Evolutionary conservation across 768 basidiomycete genomes (phyloP), one percentile per base, ranked within the genome.

Genomic region (Sutorius australiensis): DNA sequence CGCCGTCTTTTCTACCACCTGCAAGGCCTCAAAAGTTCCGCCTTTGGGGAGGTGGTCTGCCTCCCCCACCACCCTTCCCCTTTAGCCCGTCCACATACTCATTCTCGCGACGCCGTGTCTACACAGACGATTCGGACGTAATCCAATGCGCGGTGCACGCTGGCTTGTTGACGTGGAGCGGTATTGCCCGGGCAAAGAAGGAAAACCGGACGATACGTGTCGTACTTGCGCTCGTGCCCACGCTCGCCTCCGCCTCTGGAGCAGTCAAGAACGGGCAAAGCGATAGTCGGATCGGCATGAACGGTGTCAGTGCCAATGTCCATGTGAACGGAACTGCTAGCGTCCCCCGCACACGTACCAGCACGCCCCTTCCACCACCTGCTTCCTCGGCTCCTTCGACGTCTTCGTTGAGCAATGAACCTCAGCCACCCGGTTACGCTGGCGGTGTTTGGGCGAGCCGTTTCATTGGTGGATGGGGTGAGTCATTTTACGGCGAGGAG

Each of bases 91-190:
- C 61, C 3, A 53, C 59, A 34, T 60, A 61, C 52, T 65, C 63
- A 3, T 58, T 60, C 30, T 68, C 75, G 28, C 70, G 70, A 32
- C 72, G 81, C n/a, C 72, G 83, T 43, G 76, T 88, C 33, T 89
- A 89, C 69, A 89, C 87, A 0, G 87, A 89, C 67, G 87, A 89
- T 67, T 87, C 86, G 9, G 84, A 88, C 59, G 62, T 88, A 46
- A 81, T 87, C 61, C 62, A 84, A 37, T 85, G 84, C 50, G 86
- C 84, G 2, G 67, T 89, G 42, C 87, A 89, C 58, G 75, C 85
- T 0, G 87, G 87, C 7, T 64, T 72, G 44, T 62, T 77, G 32
- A 69, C 71, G 14, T 79, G 77, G 77, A 74, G 69, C 48, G 67
- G 62, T n/a, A 65, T 76, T 36, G 48, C 65, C 33, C 63, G 65